Evolutionary conservation across 1,139 yeast species (phyloP).

Genomic region (Candida glucosophila): DNA sequence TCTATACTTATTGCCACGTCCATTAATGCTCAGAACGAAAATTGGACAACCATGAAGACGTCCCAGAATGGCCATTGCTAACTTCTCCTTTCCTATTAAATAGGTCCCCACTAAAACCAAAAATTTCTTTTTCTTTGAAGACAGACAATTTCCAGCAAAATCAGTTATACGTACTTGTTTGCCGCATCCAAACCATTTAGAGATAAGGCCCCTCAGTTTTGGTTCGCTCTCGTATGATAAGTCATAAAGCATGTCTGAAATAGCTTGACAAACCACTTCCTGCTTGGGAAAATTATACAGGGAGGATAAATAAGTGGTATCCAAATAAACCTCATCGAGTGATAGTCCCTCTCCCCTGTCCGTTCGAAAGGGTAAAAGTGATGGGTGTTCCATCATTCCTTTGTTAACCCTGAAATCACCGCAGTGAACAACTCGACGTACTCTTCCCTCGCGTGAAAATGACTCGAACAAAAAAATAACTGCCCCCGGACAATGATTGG

Average conservation of each 20-base stretch:
- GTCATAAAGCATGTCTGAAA: slow-evolving; percentile 46
- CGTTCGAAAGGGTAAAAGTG: slow-evolving; percentile 24
- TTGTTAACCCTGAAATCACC: slow-evolving; percentile 81
- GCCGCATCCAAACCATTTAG: slow-evolving; percentile 30
- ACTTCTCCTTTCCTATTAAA: slow-evolving; percentile 81
- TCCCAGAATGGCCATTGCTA: slow-evolving; percentile 65
- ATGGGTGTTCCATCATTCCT: slow-evolving; percentile 30
- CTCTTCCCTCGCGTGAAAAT: slow-evolving; percentile 13
- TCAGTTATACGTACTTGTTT: slow-evolving; percentile 39
- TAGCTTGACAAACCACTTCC: slow-evolving; percentile 49
- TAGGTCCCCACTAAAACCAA: slow-evolving; percentile 82
- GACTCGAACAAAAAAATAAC: slow-evolving; percentile 69
- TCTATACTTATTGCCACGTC: slow-evolving; percentile 40
- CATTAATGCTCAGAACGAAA: slow-evolving; percentile 38
- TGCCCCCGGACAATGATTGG: slow-evolving; percentile 97
- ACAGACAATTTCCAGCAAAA: slow-evolving; percentile 16
- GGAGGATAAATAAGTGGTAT: slow-evolving; percentile 82
- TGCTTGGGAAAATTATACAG: slow-evolving; percentile 73
- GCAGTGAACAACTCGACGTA: slow-evolving; percentile 56
- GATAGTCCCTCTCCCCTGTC: slow-evolving; percentile 3
- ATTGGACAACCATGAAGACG: slow-evolving; percentile 41
- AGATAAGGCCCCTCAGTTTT: slow-evolving; percentile 15
- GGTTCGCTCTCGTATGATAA: slow-evolving; percentile 16
- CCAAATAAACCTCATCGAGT: slow-evolving; percentile 59
- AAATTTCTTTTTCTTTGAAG: slow-evolving; percentile 25